Conservation (phyloP, 306 rosid genomes). For the Cucumis hystrix region DNA sequence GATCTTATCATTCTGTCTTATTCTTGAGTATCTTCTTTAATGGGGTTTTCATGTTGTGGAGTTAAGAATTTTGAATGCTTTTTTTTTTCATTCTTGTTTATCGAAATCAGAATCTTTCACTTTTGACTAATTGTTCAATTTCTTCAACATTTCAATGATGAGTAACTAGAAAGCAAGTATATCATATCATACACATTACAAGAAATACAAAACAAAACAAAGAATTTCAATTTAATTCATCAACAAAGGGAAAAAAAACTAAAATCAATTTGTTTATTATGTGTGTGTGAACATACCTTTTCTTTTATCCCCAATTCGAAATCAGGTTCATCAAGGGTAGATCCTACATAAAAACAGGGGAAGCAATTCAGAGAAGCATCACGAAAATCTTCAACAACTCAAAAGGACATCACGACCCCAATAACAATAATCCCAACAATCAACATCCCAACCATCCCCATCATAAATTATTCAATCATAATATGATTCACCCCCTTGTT, state of each 20-base stretch:
- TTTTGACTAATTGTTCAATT: background rate
- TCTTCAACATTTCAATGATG: background rate
- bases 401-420: conserved; percentile 13
- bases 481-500: no score
- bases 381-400: no score
- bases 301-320: background rate
- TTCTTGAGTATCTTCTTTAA: background rate
- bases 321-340: background rate
- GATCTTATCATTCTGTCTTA: background rate
- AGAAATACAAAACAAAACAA: background rate
- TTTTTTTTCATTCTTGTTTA: background rate
- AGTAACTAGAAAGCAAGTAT: background rate
- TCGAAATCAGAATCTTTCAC: background rate
- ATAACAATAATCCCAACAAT: conserved; percentile 2
- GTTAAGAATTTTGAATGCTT: background rate
- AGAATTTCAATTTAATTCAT: background rate
- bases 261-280: background rate
- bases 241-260: background rate
- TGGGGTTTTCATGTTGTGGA: conserved; percentile 1
- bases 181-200: background rate
- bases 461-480: no score
- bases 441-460: background rate
- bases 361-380: background rate
- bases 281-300: background rate
- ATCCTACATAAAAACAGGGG: background rate